Percentiles rank a stretch among this genome's conserved stretches.
Evolutionary conservation across 139 green algal genomes (phyloP).

Genomic region (Prasinococcaceae sp.): DNA sequence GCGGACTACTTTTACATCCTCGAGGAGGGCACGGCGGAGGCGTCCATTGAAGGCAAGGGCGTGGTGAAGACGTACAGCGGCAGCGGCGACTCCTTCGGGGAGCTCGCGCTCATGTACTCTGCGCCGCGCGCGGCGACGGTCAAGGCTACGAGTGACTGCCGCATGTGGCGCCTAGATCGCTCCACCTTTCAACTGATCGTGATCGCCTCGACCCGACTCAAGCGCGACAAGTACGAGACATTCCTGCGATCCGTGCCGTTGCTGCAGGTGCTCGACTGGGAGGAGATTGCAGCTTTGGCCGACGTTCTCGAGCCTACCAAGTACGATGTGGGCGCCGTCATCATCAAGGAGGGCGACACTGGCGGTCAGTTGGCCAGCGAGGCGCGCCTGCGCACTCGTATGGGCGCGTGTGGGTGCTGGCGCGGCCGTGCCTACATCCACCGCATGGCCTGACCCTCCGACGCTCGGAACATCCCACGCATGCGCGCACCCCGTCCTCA

Average conservation of each 20-base stretch:
- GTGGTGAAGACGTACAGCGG: not conserved
- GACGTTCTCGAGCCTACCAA: slow-evolving; percentile 1
- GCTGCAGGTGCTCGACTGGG: slow-evolving; percentile 76
- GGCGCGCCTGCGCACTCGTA: not conserved
- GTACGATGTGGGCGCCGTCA: slow-evolving; percentile 1
- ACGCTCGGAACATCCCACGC: too few relatives aligned
- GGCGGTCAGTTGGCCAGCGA: not conserved
- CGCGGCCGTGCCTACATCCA: not conserved
- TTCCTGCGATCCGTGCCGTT: slow-evolving; percentile 52
- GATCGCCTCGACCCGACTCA: not conserved
- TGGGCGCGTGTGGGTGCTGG: not conserved
- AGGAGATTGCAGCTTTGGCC: slow-evolving; percentile 30
- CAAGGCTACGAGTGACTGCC: slow-evolving; percentile 13
- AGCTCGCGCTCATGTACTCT: slow-evolving; percentile 67
- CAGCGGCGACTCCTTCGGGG: slow-evolving; percentile 62
- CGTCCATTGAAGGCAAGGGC: not conserved
- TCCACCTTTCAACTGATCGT: not conserved
- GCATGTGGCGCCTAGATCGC: not conserved
- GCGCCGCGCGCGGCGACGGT: slow-evolving; percentile 56
- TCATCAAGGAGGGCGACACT: not conserved
- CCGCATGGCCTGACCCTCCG: not conserved
- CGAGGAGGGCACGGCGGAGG: slow-evolving; percentile 43
- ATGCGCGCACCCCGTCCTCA: too few relatives aligned
- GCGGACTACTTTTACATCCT: slow-evolving; percentile 80
- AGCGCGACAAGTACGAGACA: slow-evolving; percentile 17